Evolutionary conservation across 176 grass and related monocot genomes (phyloP).

Genomic region (Tillandsia fasciculata): DNA sequence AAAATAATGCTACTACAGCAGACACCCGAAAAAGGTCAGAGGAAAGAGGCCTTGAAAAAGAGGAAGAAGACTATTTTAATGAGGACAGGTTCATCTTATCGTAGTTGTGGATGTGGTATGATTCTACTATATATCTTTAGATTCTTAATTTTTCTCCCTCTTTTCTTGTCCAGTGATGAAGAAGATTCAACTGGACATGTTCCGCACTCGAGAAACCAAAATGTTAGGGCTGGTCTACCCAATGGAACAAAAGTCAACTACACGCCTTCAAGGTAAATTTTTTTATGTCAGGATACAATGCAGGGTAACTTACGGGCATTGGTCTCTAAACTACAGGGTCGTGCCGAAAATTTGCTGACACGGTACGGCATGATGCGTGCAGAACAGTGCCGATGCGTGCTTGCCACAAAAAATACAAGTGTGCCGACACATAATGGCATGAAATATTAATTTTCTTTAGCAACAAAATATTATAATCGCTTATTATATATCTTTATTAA

Average conservation of each 20-base stretch:
- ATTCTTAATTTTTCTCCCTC: constrained; percentile 25
- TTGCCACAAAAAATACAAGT: too few species aligned
- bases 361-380: too few species aligned
- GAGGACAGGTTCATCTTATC: constrained; percentile 54
- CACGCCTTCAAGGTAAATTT: constrained; percentile 42
- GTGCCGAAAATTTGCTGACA: too few species aligned
- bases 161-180: constrained; percentile 40
- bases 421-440: too few species aligned
- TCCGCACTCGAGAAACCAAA: constrained; percentile 25
- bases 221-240: constrained; percentile 32
- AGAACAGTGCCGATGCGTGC: too few species aligned
- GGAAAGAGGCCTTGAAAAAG: constrained; percentile 50
- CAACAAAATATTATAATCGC: too few species aligned
- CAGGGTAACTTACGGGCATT: too few species aligned
- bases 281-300: too few species aligned
- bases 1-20: constrained; percentile 23
- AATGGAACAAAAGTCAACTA: constrained; percentile 61
- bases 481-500: too few species aligned
- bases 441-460: too few species aligned
- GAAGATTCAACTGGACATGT: constrained; percentile 44
- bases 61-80: constrained; percentile 71
- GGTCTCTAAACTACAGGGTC: too few species aligned
- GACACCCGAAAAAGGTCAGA: constrained; percentile 47
- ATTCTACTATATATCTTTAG: neutral
- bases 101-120: neutral